phyloP scores from a whole-genome alignment of 805 yeast species.

The Metschnikowia orientalis region DNA sequence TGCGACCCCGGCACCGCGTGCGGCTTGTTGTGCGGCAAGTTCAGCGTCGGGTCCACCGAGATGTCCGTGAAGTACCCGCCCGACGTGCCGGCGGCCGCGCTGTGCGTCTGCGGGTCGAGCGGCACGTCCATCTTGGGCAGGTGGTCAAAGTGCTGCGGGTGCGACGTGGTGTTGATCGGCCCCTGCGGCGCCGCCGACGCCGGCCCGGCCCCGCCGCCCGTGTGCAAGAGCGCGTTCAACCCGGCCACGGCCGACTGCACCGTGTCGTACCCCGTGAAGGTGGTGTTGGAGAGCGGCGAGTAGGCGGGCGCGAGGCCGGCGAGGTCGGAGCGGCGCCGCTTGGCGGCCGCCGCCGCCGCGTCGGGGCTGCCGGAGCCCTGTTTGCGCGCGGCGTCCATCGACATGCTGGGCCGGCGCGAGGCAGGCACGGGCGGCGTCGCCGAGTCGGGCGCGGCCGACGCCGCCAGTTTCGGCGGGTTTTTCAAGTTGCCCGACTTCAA shows the following conservation, averaged over 20 bases:
- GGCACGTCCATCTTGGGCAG: constrained; percentile 26
- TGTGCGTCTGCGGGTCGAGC: constrained; percentile 31
- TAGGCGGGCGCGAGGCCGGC: constrained; percentile 28
- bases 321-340: constrained; percentile 11
- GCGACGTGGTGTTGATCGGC: constrained; percentile 17
- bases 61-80: constrained; percentile 45
- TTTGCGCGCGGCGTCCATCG: constrained; percentile 6
- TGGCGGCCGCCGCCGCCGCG: constrained; percentile 5
- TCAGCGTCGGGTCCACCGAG: constrained; percentile 43
- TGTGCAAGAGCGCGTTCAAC: constrained; percentile 37
- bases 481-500: constrained; percentile 37
- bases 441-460: constrained; percentile 7
- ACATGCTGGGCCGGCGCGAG: constrained; percentile 7
- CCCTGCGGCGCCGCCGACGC: constrained; percentile 5
- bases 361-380: constrained; percentile 4
- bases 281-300: constrained; percentile 32
- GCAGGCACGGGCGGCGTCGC: neutral
- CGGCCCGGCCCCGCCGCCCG: constrained; percentile 20
- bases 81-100: constrained; percentile 25
- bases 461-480: constrained; percentile 38
- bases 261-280: constrained; percentile 40
- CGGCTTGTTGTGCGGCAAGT: constrained; percentile 39
- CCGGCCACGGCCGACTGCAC: constrained; percentile 43
- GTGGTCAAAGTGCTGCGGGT: constrained; percentile 22
- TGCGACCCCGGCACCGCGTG: constrained; percentile 23